Conservation (phyloP, 257 asterid species). For the Solanum ossicruentum region DNA sequence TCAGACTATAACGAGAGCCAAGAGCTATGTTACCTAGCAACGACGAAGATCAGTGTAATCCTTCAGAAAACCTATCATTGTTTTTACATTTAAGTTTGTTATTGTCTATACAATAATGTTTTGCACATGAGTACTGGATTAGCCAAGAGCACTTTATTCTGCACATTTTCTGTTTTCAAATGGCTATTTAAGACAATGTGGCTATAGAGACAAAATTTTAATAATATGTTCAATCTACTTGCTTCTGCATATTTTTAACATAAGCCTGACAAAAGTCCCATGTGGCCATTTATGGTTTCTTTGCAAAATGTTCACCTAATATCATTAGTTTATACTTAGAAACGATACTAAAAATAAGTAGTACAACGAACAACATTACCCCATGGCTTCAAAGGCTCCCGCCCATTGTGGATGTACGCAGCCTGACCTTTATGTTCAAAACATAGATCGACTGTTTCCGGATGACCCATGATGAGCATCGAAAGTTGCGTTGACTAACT, state of each 20-base stretch:
- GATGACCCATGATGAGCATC: too few relatives aligned
- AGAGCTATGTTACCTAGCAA: not conserved
- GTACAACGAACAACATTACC: too few relatives aligned
- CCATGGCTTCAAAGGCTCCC: too few relatives aligned
- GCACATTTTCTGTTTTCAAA: not conserved
- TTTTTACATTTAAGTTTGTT: too few relatives aligned
- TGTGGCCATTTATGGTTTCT: not conserved
- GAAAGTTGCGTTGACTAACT: too few relatives aligned
- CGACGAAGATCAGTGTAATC: not conserved
- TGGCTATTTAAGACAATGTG: too few relatives aligned
- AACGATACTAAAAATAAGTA: not conserved
- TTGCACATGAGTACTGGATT: too few relatives aligned
- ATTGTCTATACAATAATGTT: too few relatives aligned
- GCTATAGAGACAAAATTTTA: not conserved
- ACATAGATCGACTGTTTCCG: too few relatives aligned
- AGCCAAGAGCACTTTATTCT: not conserved
- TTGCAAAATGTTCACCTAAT: not conserved
- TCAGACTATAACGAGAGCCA: slow-evolving; percentile 11
- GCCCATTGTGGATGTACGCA: too few relatives aligned
- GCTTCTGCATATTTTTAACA: not conserved
- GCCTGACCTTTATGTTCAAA: too few relatives aligned
- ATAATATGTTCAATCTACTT: not conserved
- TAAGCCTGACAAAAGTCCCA: not conserved
- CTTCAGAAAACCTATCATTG: too few relatives aligned
- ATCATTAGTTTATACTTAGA: not conserved